phyloP scores from a whole-genome alignment of 768 basidiomycete species.

The Trametes cinnabarina region DNA sequence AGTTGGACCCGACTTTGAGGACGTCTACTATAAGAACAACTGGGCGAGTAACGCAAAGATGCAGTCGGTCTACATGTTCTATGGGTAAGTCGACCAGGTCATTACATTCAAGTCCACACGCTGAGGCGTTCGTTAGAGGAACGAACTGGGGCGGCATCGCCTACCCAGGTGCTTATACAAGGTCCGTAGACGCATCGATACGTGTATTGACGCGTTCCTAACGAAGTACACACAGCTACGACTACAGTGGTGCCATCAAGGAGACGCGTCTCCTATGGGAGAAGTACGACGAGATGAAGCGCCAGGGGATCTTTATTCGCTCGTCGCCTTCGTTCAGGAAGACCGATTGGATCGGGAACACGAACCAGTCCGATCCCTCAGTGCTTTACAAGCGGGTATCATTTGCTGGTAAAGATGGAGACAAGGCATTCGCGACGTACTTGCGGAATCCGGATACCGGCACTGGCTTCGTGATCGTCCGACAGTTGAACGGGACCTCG shows the following conservation, averaged over 20 bases:
- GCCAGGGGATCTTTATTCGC: slow-evolving; percentile 74
- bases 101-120: not conserved
- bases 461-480: slow-evolving; percentile 66
- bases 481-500: slow-evolving; percentile 67
- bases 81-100: slow-evolving; percentile 46
- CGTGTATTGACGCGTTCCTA: no score
- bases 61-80: slow-evolving; percentile 84
- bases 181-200: slow-evolving; percentile 45
- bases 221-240: slow-evolving; percentile 62
- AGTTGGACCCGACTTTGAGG: slow-evolving; percentile 72
- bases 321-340: slow-evolving; percentile 78
- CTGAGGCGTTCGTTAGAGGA: slow-evolving; percentile 44
- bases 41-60: slow-evolving; percentile 83
- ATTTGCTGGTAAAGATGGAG: slow-evolving; percentile 32
- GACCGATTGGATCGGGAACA: slow-evolving; percentile 70
- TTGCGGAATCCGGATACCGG: slow-evolving; percentile 67
- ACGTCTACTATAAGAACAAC: slow-evolving; percentile 73
- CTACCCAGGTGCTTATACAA: slow-evolving; percentile 72
- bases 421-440: slow-evolving; percentile 58
- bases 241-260: slow-evolving; percentile 71
- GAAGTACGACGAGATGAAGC: slow-evolving; percentile 78
- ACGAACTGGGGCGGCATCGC: slow-evolving; percentile 84
- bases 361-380: slow-evolving; percentile 43
- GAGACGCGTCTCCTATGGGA: slow-evolving; percentile 64
- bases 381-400: slow-evolving; percentile 24